Base-by-base conservation (phyloP, 371 early-diverging fungal species). In the Mucor irregularis region DNA sequence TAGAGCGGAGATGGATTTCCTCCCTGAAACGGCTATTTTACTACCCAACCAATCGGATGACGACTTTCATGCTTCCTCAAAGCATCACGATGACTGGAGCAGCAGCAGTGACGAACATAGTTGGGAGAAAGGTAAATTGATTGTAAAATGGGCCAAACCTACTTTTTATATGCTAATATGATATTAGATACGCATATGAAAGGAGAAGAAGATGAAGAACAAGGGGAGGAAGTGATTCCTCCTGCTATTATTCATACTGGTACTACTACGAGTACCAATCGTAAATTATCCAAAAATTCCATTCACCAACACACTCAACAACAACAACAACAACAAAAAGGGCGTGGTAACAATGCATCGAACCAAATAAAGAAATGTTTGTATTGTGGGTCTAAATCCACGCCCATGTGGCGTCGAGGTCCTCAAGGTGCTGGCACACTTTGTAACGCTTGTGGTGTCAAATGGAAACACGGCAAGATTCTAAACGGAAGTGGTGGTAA, bases 341-440 rank as follows among this genome's bases (percentile, higher is more conserved):
- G 10, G 13, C 42, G 40, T 8, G 24, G 53, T 28, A 22, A 28
- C 11, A 17, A 33, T 34, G 48, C 35, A 17, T n/a, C 42, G 14
- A 48, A 24, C 38, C 58, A 54, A 11, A 64, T 62, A 28, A 82
- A 81, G 51, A 68, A 77, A 45, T 91, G 90, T 66, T 56, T 73
- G 16, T 91, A 91, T 74, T 96, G 97, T 68, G 76, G 80, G 11
- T 88, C 89, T n/a, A 85, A 81, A 40, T 74, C 79, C 8, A 94
- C 95, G 1, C 95, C 95, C 25, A 90, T 91, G 78, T 96, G 97
- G 97, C 84, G 95, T 19, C 80, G 92, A 49, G 93, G 94, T 4
- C 92, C 92, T 0, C 80, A 80, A 35, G 92, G 91, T 22, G 85
- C 85, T 47, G 87, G 87, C 19, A 83, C 90, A 5, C 80, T 95